Evolutionary conservation across 2,329 filamentous ascomycete genomes (phyloP), one percentile per base, ranked within the genome.

Genomic region (Paracoccidioides lutzii): DNA sequence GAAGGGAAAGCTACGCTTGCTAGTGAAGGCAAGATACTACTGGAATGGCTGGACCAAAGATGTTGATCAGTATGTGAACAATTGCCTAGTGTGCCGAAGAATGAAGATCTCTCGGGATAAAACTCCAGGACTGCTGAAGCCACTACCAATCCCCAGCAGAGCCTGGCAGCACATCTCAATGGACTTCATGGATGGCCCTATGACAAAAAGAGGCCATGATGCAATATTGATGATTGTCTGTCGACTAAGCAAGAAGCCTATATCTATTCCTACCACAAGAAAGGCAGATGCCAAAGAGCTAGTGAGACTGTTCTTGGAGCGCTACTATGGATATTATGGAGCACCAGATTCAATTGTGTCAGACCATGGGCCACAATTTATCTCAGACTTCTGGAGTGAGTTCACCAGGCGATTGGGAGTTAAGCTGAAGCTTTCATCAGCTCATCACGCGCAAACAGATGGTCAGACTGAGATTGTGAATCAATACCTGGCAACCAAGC

Each of bases 361-460:
- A 15, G 14, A 12, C 12, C 2, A 35, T 15, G 32, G 10, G 2
- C 30, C 12, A 3, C 14, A 49, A 30, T 66, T 66, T 57, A 58
- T 54, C 14, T 58, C 37, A 4, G 40, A 60, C 6, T 64, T 62
- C 40, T 66, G 56, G 56, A 38, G 28, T 15, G 35, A 41, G 0
- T 42, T 63, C 3, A 60, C 42, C 42, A 55, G 58, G n/a, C 4
- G 54, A 8, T 35, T 59, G 33, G 38, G 52, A 0, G 63, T 67
- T 9, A 53, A 62, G 52, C 42, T 57, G 35, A 58, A 61, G 30
- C 57, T 64, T 1, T 65, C 57, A 3, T 68, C 62, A 12, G 57
- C 60, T n/a, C 66, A 62, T 54, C 58, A 69, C 54, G 56, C 57
- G 4, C 38, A 66, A 55, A 67, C 61, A 2, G 59, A 69, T 55